Conservation (phyloP, 345 rosid genomes). For the Sapria himalayana region DNA sequence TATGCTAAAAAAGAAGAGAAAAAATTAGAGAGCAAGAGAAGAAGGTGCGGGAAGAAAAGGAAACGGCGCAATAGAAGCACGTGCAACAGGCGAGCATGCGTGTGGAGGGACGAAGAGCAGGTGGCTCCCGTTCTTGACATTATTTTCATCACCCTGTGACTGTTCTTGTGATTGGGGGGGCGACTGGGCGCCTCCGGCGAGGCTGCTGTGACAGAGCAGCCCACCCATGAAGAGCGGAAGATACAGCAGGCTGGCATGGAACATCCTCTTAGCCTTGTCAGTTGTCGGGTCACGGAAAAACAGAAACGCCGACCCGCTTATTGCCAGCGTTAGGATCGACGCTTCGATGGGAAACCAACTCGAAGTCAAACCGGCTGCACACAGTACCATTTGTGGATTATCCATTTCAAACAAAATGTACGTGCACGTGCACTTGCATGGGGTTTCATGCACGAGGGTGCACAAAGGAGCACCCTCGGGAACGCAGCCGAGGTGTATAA, state of each 20-base stretch:
- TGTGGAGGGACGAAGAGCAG: slow-evolving; percentile 6
- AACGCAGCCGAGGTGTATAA: too few species aligned
- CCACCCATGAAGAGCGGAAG: slow-evolving; percentile 87
- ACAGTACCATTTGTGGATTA: too few species aligned
- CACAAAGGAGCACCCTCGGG: too few species aligned
- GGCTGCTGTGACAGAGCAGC: slow-evolving; percentile 36
- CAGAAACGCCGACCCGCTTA: slow-evolving; percentile 61
- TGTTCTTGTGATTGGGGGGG: slow-evolving; percentile 8
- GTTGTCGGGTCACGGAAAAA: slow-evolving; percentile 46
- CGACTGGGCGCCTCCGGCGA: slow-evolving; percentile 7
- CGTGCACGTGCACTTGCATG: too few species aligned
- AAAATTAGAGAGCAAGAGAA: slow-evolving; percentile 13
- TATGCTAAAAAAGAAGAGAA: too few species aligned
- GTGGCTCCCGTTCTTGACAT: slow-evolving; percentile 8
- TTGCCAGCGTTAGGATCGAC: slow-evolving; percentile 46
- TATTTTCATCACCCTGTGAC: slow-evolving; percentile 7
- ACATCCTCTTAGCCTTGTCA: slow-evolving; percentile 60
- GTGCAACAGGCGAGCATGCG: slow-evolving; percentile 51
- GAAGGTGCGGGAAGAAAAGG: slow-evolving; percentile 82
- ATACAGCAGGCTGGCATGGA: slow-evolving; percentile 69
- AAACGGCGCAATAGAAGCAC: slow-evolving; percentile 76
- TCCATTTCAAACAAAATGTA: too few species aligned
- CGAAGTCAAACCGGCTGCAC: slow-evolving; percentile 63
- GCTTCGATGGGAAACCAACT: slow-evolving; percentile 78
- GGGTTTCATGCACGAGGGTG: too few species aligned